These are phyloP conservation scores for Eragrostis curvula DNA, from an alignment of 176 grass and related monocot species.

Conservation along the genomic window DNA sequence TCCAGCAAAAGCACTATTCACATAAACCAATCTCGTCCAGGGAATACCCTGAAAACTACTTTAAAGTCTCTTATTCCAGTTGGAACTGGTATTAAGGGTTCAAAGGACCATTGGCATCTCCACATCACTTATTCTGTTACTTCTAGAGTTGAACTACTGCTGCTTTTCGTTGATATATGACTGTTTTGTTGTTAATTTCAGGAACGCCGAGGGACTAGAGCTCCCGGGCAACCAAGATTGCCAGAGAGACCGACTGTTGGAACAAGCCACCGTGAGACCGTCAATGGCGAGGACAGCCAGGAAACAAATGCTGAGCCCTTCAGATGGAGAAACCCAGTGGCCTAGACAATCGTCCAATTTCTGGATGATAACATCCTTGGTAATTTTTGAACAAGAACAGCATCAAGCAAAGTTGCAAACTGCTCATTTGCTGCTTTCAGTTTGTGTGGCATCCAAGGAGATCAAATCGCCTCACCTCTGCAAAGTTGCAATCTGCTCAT, in stretches of 20 bases:
- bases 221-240: constrained; percentile 55
- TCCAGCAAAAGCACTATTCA: neutral
- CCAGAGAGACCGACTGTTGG: constrained; percentile 30
- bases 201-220: constrained; percentile 63
- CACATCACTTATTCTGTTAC: neutral
- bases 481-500: too few species aligned
- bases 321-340: constrained; percentile 62
- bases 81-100: neutral
- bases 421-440: neutral
- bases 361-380: neutral
- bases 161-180: neutral
- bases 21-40: too few species aligned
- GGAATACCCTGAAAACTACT: too few species aligned
- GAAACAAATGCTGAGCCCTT: constrained; percentile 37
- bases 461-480: too few species aligned
- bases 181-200: constrained; percentile 20
- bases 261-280: constrained; percentile 22
- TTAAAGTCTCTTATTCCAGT: neutral
- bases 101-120: neutral
- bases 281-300: constrained; percentile 35
- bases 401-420: neutral
- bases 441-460: too few species aligned
- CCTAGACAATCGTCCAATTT: constrained; percentile 23
- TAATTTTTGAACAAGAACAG: constrained; percentile 30
- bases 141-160: neutral